Evolutionary conservation across 2,329 filamentous ascomycete species (phyloP).

Genomic region (Pyrenophora graminea): DNA sequence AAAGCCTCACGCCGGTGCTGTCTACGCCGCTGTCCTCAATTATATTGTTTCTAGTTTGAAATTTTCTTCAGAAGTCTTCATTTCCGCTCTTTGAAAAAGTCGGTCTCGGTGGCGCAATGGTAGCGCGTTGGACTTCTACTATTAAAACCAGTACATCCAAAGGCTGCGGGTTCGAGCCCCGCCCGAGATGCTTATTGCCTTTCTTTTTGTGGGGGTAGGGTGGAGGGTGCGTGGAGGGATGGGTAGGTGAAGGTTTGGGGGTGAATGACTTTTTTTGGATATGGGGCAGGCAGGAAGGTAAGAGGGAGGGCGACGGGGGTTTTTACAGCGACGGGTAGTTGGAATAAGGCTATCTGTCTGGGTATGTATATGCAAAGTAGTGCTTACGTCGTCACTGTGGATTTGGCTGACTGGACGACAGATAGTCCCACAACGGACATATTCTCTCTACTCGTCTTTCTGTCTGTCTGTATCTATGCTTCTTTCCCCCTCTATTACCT

Average conservation of each 20-base stretch:
- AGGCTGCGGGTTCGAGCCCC: conserved; percentile 43
- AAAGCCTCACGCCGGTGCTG: too few species aligned
- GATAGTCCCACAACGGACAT: too few species aligned
- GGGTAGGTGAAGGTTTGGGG: neutral
- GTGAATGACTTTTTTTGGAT: neutral
- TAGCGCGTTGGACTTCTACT: conserved; percentile 43
- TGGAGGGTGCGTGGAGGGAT: too few species aligned
- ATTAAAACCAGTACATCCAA: conserved; percentile 25
- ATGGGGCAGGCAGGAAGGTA: neutral
- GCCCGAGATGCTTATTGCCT: conserved; percentile 35
- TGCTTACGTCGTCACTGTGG: too few species aligned
- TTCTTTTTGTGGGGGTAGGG: neutral
- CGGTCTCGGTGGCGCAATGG: conserved; percentile 41
- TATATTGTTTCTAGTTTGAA: neutral
- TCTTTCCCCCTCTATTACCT: too few species aligned
- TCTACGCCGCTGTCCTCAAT: too few species aligned
- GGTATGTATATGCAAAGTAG: too few species aligned
- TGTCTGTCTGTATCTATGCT: too few species aligned
- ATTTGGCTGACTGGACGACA: too few species aligned
- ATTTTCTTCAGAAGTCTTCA: conserved; percentile 25
- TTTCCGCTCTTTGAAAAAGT: conserved; percentile 14
- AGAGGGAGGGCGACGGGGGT: neutral
- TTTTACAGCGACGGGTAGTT: too few species aligned
- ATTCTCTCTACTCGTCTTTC: too few species aligned
- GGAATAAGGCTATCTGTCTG: too few species aligned